A percentile compares a stretch with the other conserved stretches of the same genome.
Evolutionary conservation across 768 basidiomycete genomes (phyloP).

Genomic region (Kwoniella europaea): DNA sequence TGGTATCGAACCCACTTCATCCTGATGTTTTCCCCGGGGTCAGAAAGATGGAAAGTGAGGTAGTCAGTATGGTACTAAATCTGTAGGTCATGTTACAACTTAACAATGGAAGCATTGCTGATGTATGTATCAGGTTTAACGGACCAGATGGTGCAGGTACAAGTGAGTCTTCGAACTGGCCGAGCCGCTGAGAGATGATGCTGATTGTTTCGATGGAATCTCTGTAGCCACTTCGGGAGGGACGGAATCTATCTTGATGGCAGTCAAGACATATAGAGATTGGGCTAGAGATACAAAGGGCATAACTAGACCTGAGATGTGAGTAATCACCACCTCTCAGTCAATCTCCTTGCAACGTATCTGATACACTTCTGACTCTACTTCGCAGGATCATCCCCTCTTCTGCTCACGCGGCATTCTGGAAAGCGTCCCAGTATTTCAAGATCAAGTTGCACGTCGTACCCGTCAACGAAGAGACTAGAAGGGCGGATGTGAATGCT

Average conservation of each 20-base stretch:
- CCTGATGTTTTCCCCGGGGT: conserved; percentile 87
- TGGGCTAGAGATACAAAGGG: conserved; percentile 86
- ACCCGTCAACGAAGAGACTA: conserved; percentile 75
- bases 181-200: background rate
- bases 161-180: conserved; percentile 56
- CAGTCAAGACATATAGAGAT: conserved; percentile 89
- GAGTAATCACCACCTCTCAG: conserved; percentile 37
- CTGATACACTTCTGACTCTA: background rate
- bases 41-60: conserved; percentile 96
- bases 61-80: conserved; percentile 82
- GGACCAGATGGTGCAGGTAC: conserved; percentile 83
- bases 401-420: conserved; percentile 91
- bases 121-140: conserved; percentile 65
- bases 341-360: no score
- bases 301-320: conserved; percentile 93
- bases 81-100: conserved; percentile 59
- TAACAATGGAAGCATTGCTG: background rate
- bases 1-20: conserved; percentile 86
- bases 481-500: conserved; percentile 75
- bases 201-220: conserved; percentile 7
- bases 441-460: conserved; percentile 86
- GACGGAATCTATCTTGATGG: conserved; percentile 95
- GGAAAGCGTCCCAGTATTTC: conserved; percentile 88
- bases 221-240: conserved; percentile 79
- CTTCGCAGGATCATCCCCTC: conserved; percentile 73